These are phyloP conservation scores for Fusarium devonianum DNA, from an alignment of 2,329 filamentous ascomycete genomes.

Conservation along the genomic window DNA sequence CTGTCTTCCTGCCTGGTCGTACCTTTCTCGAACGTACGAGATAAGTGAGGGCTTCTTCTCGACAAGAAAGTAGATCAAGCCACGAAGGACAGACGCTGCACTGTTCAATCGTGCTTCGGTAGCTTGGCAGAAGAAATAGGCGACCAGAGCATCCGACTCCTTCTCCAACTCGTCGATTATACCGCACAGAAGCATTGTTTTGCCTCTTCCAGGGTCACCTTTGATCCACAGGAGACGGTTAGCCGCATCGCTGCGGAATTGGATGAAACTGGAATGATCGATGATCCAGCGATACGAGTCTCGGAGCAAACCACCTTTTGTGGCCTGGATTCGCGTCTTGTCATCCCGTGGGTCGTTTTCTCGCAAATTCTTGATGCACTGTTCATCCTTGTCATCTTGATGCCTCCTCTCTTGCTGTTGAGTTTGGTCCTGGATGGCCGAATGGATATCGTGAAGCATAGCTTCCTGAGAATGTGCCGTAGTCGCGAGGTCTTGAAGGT, in stretches of 20 bases:
- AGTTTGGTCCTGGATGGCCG: background rate
- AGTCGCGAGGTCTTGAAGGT: background rate
- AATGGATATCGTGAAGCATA: conserved; percentile 1
- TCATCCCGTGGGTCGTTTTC: conserved; percentile 45
- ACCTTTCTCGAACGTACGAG: conserved; percentile 43
- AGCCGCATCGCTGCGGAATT: conserved; percentile 9
- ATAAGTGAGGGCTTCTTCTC: conserved; percentile 46
- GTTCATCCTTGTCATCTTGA: background rate
- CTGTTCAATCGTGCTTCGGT: conserved; percentile 49
- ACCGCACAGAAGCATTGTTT: conserved; percentile 53
- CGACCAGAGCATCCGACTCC: conserved; percentile 31
- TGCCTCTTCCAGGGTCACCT: conserved; percentile 52
- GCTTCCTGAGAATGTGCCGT: too few relatives aligned
- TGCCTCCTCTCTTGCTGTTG: background rate
- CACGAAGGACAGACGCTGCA: conserved; percentile 51
- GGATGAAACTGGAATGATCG: conserved; percentile 31
- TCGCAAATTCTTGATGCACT: conserved; percentile 37
- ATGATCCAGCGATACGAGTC: conserved; percentile 50
- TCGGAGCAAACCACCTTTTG: conserved; percentile 45
- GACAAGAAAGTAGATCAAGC: conserved; percentile 52
- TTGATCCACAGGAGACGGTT: conserved; percentile 48
- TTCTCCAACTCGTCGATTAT: conserved; percentile 47
- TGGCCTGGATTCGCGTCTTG: conserved; percentile 46
- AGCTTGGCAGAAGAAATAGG: conserved; percentile 55
- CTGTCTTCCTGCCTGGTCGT: conserved; percentile 41